Base-by-base conservation (phyloP, 2,329 filamentous ascomycete genomes). In the Trichoderma oligosporum region DNA sequence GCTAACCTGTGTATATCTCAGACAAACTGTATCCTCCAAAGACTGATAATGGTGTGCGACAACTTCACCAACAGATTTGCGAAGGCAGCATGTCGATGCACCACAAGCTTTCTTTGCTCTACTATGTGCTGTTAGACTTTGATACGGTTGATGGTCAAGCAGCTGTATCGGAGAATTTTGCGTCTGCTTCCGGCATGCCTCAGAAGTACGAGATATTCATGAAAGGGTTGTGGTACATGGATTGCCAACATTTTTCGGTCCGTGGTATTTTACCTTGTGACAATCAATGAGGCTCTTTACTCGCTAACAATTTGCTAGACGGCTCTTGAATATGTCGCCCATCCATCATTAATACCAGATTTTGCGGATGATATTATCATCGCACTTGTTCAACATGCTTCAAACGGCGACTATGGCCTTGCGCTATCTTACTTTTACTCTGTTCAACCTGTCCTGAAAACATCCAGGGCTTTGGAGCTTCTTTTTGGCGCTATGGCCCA, bases 341-440 rank as follows among this genome's bases (percentile, higher is more conserved):
- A 94, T 65, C 90, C 91, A 0, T 89, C 87, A 1, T 79, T 95
- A 4, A 84, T 87, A 18, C 85, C 88, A 33, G 91, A 91, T 54
- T 95, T 94, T 66, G 82, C 88, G 57, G 89, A 94, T 72, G 88
- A 95, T 60, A 92, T 95, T 52, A 79, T 94, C 63, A 80, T 81
- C 24, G 80, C 81, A 4, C 81, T 94, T 4, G 82, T 89, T 51
- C 79, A 81, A 35, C 80, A 84, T 61, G 78, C 84, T 20, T 73
- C 81, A 35, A 74, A 78, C 39, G 74, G 79, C 57, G 85, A 90
- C 67, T 82, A 83, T 64, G 79, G 75, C 24, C 78, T 92, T 2
- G 82, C 88, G 0, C 78, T 94, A 25, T 86, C 89, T 9, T 95
- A 94, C 73, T 94, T 88, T 73, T 81, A 91, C 62, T 83, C 86